These are phyloP conservation scores for Rossbeevera mucosa DNA, from an alignment of 768 basidiomycete species.

Conservation along the genomic window DNA sequence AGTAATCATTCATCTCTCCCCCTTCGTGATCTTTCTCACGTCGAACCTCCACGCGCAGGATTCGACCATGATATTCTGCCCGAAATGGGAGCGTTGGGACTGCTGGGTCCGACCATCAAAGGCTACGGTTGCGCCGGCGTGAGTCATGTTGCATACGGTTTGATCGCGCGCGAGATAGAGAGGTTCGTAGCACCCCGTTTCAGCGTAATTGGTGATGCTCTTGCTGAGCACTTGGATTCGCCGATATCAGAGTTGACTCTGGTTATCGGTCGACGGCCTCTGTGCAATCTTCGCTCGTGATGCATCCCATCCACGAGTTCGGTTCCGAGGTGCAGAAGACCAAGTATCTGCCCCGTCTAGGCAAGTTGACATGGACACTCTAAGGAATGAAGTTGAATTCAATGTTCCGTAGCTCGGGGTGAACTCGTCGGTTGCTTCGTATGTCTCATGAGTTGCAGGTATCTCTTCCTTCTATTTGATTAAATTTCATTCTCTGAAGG, in stretches of 20 bases:
- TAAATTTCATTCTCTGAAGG: conserved; percentile 43
- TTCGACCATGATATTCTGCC: conserved; percentile 73
- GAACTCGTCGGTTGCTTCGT: conserved; percentile 93
- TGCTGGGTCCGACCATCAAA: conserved; percentile 87
- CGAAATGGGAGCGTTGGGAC: conserved; percentile 90
- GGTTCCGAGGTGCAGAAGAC: conserved; percentile 88
- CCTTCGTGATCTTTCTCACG: not conserved
- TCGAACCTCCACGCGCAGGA: conserved; percentile 38
- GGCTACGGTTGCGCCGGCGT: conserved; percentile 94
- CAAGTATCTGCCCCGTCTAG: conserved; percentile 81
- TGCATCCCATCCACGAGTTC: conserved; percentile 91
- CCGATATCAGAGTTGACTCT: conserved; percentile 72
- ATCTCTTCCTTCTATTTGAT: not conserved
- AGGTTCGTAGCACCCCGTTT: conserved; percentile 42
- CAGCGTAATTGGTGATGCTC: not conserved
- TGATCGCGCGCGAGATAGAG: conserved; percentile 92
- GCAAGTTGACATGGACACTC: conserved; percentile 30
- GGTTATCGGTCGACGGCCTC: conserved; percentile 94
- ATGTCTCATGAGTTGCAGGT: conserved; percentile 28
- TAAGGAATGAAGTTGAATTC: conserved; percentile 3
- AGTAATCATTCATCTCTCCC: conserved; percentile 9
- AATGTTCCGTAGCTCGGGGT: conserved; percentile 56
- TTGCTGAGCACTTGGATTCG: not conserved
- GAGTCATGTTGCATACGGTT: conserved; percentile 87
- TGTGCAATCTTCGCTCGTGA: conserved; percentile 93